A percentile compares a stretch with the other conserved stretches of the same genome.
phyloP scores from a whole-genome alignment of 768 basidiomycete species.

The Suillus placidus region DNA sequence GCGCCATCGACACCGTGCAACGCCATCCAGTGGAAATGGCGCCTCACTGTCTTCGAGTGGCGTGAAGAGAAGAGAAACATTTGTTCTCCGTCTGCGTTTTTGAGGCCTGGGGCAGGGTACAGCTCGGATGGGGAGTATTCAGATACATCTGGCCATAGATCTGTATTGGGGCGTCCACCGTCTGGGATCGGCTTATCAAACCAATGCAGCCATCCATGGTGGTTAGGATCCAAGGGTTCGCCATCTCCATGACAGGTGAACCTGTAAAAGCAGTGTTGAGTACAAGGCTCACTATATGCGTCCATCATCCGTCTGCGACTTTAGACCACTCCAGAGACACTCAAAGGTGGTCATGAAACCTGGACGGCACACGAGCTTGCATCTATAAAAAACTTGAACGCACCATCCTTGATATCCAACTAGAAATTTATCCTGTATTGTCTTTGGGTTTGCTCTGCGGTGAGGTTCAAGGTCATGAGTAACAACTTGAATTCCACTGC shows the following conservation, averaged over 20 bases:
- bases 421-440: constrained; percentile 82
- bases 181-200: constrained; percentile 66
- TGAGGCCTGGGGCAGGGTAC: constrained; percentile 68
- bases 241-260: constrained; percentile 75
- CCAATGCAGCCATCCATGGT: constrained; percentile 91
- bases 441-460: constrained; percentile 65
- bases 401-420: constrained; percentile 91
- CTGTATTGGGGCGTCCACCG: constrained; percentile 73
- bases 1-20: constrained; percentile 78
- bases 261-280: constrained; percentile 42
- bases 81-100: constrained; percentile 55
- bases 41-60: constrained; percentile 70
- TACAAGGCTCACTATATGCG: neutral
- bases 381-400: constrained; percentile 19
- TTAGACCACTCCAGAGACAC: neutral
- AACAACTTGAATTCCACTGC: neutral
- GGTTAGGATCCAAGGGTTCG: constrained; percentile 65
- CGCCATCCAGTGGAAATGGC: constrained; percentile 73
- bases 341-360: neutral
- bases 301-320: neutral
- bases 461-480: constrained; percentile 2
- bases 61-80: constrained; percentile 79
- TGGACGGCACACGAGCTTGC: neutral
- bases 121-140: constrained; percentile 72
- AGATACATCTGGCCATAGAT: constrained; percentile 81